A percentile compares a stretch with the other conserved stretches of the same genome.
Evolutionary conservation across 805 yeast genomes (phyloP).

Genomic region (Wickerhamiella galacta): DNA sequence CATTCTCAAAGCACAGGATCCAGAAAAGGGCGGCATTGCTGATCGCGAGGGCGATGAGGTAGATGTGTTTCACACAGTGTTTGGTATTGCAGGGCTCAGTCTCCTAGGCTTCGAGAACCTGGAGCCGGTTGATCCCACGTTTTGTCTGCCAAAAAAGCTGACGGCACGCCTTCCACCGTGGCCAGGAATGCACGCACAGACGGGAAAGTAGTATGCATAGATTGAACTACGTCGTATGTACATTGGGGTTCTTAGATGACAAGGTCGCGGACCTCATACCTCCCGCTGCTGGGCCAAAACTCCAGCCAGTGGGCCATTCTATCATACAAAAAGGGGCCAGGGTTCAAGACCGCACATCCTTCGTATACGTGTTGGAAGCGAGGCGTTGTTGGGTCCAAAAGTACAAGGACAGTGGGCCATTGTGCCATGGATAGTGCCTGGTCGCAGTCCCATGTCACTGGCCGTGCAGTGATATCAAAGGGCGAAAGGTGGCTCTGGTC

Average conservation of each 20-base stretch:
- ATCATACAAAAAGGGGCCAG: conserved; percentile 36
- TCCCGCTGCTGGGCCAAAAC: conserved; percentile 45
- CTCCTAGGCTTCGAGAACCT: conserved; percentile 47
- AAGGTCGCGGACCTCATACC: conserved; percentile 17
- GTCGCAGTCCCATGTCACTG: conserved; percentile 56
- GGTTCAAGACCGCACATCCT: conserved; percentile 65
- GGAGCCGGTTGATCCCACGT: conserved; percentile 62
- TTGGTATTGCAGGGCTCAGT: conserved; percentile 79
- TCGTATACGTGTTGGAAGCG: conserved; percentile 60
- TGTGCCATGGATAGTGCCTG: conserved; percentile 58
- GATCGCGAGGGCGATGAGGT: conserved; percentile 84
- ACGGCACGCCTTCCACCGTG: neutral
- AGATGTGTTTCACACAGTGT: conserved; percentile 84
- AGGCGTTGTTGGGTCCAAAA: conserved; percentile 61
- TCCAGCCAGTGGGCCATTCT: conserved; percentile 51
- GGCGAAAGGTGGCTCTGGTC: conserved; percentile 87
- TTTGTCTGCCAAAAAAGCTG: conserved; percentile 49
- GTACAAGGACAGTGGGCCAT: conserved; percentile 43
- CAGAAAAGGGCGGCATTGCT: conserved; percentile 69
- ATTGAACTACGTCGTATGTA: neutral
- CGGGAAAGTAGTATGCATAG: neutral
- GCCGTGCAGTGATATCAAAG: conserved; percentile 40
- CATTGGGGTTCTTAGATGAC: neutral
- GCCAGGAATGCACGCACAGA: too few species aligned
- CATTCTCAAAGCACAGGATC: conserved; percentile 64